Evolutionary conservation across 257 asterid species (phyloP).

Genomic region (Capsicum pubescens): DNA sequence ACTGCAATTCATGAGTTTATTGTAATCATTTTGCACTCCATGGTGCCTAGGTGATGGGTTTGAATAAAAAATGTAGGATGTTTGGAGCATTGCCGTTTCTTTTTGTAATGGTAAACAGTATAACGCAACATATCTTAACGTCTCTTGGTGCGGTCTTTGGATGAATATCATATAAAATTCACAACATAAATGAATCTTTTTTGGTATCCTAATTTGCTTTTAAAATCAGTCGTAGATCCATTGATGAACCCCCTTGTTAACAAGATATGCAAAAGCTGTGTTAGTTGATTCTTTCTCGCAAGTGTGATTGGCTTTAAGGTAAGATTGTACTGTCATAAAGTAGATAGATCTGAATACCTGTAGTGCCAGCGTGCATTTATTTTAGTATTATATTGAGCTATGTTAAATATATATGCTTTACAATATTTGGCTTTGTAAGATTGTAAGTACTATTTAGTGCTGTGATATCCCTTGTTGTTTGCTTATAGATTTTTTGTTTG

Average conservation of each 20-base stretch:
- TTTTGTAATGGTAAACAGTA: background rate
- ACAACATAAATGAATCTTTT: slow-evolving; percentile 14
- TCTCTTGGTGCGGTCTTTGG: background rate
- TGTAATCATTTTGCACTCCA: background rate
- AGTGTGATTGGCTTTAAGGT: slow-evolving; percentile 7
- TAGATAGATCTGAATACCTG: background rate
- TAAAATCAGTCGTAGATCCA: no score
- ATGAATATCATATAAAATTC: background rate
- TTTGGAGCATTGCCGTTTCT: background rate
- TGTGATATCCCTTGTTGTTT: no score
- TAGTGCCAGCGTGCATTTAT: background rate
- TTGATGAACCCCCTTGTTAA: background rate
- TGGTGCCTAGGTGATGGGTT: background rate
- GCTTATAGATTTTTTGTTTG: no score
- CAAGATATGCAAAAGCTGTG: background rate
- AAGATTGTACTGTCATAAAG: slow-evolving; percentile 2
- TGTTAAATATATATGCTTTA: background rate
- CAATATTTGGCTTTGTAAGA: background rate
- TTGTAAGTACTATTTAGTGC: no score
- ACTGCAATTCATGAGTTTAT: background rate
- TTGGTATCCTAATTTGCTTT: background rate
- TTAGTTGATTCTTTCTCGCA: background rate
- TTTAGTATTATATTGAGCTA: background rate
- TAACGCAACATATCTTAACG: background rate
- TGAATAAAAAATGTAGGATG: background rate